phyloP scores from a whole-genome alignment of 257 asterid species.

The Solanum verrucosum region DNA sequence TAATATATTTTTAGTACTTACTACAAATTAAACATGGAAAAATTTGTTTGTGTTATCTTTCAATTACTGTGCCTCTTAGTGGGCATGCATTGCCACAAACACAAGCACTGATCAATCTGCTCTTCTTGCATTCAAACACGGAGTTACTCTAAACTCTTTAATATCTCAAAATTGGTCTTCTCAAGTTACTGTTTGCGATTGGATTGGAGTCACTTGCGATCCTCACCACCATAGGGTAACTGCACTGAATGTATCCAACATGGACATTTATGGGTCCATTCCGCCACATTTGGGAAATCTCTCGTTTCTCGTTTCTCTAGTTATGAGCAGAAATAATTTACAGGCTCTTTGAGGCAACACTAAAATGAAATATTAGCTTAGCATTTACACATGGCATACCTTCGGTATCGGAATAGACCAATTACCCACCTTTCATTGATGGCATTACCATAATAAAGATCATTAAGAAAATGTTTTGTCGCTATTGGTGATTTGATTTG shows the following conservation, averaged over 20 bases:
- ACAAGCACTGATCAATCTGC: neutral
- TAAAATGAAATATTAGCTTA: no score
- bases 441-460: no score
- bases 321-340: constrained; percentile 3
- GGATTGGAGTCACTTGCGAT: neutral
- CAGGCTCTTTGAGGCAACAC: no score
- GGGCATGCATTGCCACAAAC: neutral
- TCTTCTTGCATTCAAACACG: neutral
- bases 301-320: no score
- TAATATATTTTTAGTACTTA: neutral
- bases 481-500: no score
- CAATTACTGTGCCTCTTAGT: neutral
- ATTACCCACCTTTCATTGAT: no score
- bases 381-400: no score
- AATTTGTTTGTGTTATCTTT: neutral
- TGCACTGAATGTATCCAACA: neutral
- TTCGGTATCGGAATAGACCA: no score
- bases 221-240: neutral
- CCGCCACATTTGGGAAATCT: constrained; percentile 6
- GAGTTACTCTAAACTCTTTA: neutral
- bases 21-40: neutral
- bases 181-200: neutral
- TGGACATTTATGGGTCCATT: neutral
- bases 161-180: no score
- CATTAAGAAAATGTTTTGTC: no score